Evolutionary conservation across 352 stramenopile genomes (phyloP), one percentile per base, ranked within the genome.

Genomic region (Globisporangium nunn): DNA sequence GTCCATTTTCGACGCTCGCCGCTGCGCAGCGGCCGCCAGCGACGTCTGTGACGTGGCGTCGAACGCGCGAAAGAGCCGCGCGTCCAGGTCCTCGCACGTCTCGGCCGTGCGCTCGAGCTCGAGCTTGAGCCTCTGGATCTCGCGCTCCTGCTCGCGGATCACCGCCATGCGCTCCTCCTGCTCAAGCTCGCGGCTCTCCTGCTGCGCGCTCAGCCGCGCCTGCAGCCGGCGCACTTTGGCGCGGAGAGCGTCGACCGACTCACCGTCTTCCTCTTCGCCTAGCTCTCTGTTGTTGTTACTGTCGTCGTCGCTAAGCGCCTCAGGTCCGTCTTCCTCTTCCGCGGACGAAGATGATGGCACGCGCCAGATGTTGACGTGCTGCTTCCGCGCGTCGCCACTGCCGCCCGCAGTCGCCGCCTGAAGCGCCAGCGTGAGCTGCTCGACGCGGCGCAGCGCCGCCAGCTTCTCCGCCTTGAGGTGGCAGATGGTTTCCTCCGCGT

Each of bases 381-480:
- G 44, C 18, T 52, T 28, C 46, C 35, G 35, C 45, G 18, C 55
- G 46, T 23, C 18, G 33, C 5, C 28, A 23, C 46, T 33, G 46
- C 5, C 17, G 18, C 5, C 49, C 23, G 23, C 23, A 23, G 39
- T 11, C 17, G 15, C 14, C 28, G 47, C 47, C 30, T 31, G 18
- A 0, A 56, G 52, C 17, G 54, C 50, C 23, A 53, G 28, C 28
- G 66, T 70, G 18, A 90, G 66, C n/a, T 65, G 70, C 67, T 92
- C 79, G 14, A 85, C 68, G 23, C 81, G 59, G 17, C 79, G 67
- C 58, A 75, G 59, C 6, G 81, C 72, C 12, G 75, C 70, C 10
- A 80, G 59, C 33, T 87, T 88, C 72, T 92, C 81, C 0, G 79
- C 78, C 53, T 82, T 76, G 10, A 92, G 66, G 64, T 92, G 81